Percentiles rank a stretch among this genome's conserved stretches.
Evolutionary conservation across 1,284 basidiomycete species (phyloP).

Genomic region (Cutaneotrichosporon daszewskae): DNA sequence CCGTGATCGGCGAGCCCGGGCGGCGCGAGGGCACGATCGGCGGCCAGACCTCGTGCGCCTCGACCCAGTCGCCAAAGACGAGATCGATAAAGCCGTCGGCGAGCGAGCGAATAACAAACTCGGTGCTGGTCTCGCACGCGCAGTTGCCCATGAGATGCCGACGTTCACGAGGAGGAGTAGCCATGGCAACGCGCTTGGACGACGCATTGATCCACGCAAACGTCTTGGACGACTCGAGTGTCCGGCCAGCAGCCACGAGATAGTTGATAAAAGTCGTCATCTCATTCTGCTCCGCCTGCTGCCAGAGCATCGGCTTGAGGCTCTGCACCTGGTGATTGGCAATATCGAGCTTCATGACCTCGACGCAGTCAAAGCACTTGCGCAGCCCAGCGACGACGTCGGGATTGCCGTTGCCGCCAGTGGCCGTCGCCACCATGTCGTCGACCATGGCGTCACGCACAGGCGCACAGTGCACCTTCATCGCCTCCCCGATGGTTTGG

Average conservation of each 20-base stretch:
- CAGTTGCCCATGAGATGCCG: conserved; percentile 30
- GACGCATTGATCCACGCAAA: conserved; percentile 34
- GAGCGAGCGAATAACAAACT: conserved; percentile 51
- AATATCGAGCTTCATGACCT: conserved; percentile 94
- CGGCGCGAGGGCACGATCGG: conserved; percentile 33
- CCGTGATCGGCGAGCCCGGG: conserved; percentile 34
- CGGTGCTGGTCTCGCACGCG: conserved; percentile 19
- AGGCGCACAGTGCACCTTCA: conserved; percentile 87
- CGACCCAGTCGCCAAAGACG: conserved; percentile 51
- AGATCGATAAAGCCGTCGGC: conserved; percentile 65
- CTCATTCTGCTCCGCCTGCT: conserved; percentile 75
- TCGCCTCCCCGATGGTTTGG: conserved; percentile 66
- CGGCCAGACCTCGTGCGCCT: conserved; percentile 40
- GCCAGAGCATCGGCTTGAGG: conserved; percentile 74
- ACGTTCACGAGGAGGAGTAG: conserved; percentile 19
- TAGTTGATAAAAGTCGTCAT: conserved; percentile 60
- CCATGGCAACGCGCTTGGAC: conserved; percentile 28
- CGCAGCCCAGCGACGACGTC: conserved; percentile 71
- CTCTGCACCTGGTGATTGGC: conserved; percentile 91
- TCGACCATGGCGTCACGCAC: conserved; percentile 82
- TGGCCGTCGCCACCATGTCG: conserved; percentile 67
- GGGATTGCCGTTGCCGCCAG: conserved; percentile 37
- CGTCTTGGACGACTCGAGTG: conserved; percentile 27
- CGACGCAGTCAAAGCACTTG: conserved; percentile 82
- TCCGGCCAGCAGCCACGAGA: conserved; percentile 20